Base-by-base conservation (phyloP, 2,329 filamentous ascomycete species). In the Sporothrix pallida region DNA sequence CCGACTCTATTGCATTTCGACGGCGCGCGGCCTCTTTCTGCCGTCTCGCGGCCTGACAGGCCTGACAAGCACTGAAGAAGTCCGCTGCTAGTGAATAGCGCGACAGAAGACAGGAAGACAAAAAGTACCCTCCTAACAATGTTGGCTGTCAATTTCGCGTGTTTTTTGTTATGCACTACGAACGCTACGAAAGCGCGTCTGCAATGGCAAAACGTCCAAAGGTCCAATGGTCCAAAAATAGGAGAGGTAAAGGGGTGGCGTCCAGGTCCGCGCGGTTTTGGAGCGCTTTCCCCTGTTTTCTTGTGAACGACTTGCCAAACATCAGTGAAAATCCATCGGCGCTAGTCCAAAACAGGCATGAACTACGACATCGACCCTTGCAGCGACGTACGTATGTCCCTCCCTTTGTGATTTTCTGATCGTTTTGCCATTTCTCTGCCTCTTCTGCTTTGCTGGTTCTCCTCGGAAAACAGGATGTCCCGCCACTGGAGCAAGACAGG, bases 321-420 rank as follows among this genome's bases (percentile, higher is more conserved):
- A 31, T 46, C n/a, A 26, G 15, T 42, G 54, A 54, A 62, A 71
- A 48, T 23, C 52, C 17, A 50, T 46, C 10, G 10, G 10, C 10
- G 37, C 68, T 70, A 60, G 69, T 62, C 69, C 42, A 4, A 58
- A 54, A 46, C 12, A 54, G 52, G 68, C 10, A 44, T 70, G 58
- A 46, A 44, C 31, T 60, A 60, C 50, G 46, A 56, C 50, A 56
- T 44, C 17, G 31, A 70, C 31, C 48, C 67, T 31, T 54, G 67
- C 50, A 70, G 31, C 17, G 31, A 70, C 17, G 65, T 68, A 52
- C 65, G 65, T 68, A 69, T 42, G 67, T 69, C 46, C 48, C 23
- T 52, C 65, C 65, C 23, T 65, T 68, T 26, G 23, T 26, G 23
- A 26, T 26, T 26, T 26, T 26, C 23, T 26, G 23, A 26, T 26